Percentiles rank a stretch among this genome's conserved stretches.
phyloP scores from a whole-genome alignment of 345 rosid species.

The Corymbia maculata region DNA sequence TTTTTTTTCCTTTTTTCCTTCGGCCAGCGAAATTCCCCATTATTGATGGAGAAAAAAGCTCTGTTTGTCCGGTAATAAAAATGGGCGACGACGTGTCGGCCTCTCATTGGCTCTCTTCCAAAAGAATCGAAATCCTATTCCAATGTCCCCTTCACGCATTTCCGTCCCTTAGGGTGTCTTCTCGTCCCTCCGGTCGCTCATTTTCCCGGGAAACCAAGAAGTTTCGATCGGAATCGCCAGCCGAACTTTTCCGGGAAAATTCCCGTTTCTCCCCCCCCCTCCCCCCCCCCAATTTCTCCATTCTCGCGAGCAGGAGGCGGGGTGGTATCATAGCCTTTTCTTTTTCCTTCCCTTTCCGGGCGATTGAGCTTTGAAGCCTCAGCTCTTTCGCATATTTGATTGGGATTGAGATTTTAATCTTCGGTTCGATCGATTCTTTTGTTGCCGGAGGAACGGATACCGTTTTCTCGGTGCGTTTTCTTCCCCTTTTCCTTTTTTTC shows the following conservation, averaged over 20 bases:
- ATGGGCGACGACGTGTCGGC: not conserved
- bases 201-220: slow-evolving; percentile 14
- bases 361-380: not conserved
- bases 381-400: not conserved
- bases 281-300: not conserved
- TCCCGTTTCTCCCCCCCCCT: slow-evolving; percentile 1
- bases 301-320: not conserved
- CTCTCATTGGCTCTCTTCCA: not conserved
- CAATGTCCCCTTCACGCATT: not conserved
- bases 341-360: not conserved
- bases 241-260: slow-evolving; percentile 5
- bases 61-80: not conserved
- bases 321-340: not conserved
- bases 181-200: slow-evolving; percentile 17
- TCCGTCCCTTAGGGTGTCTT: not conserved
- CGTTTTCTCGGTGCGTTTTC: not conserved
- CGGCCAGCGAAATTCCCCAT: not conserved
- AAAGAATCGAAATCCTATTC: not conserved
- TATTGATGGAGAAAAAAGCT: not conserved
- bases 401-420: not conserved
- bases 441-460: not conserved
- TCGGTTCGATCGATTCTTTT: not conserved
- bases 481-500: not conserved
- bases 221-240: not conserved
- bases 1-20: not conserved